Evolutionary conservation across 2,329 filamentous ascomycete genomes (phyloP), one percentile per base, ranked within the genome.

Genomic region (Zarea fungicola): DNA sequence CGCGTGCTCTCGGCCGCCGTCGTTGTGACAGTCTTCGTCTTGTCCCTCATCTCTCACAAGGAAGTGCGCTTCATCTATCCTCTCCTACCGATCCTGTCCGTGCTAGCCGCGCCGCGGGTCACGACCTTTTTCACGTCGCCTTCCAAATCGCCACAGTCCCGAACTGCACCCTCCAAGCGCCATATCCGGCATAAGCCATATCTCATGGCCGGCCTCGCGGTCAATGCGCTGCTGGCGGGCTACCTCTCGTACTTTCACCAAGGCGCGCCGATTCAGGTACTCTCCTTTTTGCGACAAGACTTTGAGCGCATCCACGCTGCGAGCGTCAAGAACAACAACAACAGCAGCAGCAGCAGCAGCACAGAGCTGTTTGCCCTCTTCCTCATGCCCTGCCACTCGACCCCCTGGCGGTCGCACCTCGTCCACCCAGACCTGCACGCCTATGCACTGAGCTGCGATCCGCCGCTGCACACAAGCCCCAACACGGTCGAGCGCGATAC

Each of bases 1-100:
- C 54, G 45, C 62, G 69, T 53, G 29, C 69, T 91, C 8, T 74
- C 81, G 9, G 73, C 75, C 25, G 72, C 80, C 7, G 74, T 85
- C 35, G 54, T 84, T 48, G 66, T 80, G 25, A 86, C 84, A 50
- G 69, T 87, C 9, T 63, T 70, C 1, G 65, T 74, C 2, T 76
- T 97, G 28, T 95, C 89, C 2, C 62, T 87, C 40, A 87, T 97
- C 56, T 83, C 89, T 1, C 93, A 99, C 71, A 99, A 99, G 66
- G 93, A 99, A 74, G 88, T 96, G 58, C 89, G 93, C 60, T 99
- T 99, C 72, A 87, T 97, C 56, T 96, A 95, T 60, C 92, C 93
- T 1, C 77, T 99, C 16, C 77, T 97, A 2, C 92, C 93, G 2
- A 77, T 84, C n/a, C 77, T 99, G 6, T 89, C 93, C 63, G 72